A percentile compares a stretch with the other conserved stretches of the same genome.
Evolutionary conservation across 192 early-diverging fungal species (phyloP).

Genomic region (Thoreauomyces humboldtii): DNA sequence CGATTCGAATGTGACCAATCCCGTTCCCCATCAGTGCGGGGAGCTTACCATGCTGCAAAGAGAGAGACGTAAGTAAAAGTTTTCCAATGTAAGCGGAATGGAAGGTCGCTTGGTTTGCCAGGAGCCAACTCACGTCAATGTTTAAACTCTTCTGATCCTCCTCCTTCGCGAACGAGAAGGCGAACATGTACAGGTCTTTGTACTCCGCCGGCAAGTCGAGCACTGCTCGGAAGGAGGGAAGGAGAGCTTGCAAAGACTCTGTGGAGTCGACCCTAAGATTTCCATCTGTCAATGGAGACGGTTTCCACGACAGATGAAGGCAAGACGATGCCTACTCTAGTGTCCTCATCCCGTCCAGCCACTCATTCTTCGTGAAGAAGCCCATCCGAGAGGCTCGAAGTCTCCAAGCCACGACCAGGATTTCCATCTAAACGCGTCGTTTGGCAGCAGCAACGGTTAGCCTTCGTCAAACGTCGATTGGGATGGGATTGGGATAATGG

Average conservation of each 20-base stretch:
- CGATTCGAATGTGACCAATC: no score
- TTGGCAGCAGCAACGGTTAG: not conserved
- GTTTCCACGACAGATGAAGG: no score
- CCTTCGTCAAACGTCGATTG: not conserved
- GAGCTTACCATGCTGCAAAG: no score
- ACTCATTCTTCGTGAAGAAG: slow-evolving; percentile 27
- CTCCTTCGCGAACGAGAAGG: slow-evolving; percentile 64
- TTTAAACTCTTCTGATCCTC: slow-evolving; percentile 59
- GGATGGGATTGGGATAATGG: not conserved
- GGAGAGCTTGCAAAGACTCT: not conserved
- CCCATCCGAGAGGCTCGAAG: slow-evolving; percentile 30
- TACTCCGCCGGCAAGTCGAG: slow-evolving; percentile 39
- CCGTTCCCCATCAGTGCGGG: no score
- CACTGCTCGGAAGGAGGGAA: slow-evolving; percentile 5
- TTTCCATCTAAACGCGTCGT: slow-evolving; percentile 14
- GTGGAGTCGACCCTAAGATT: slow-evolving; percentile 31
- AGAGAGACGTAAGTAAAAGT: no score
- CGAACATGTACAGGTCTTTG: slow-evolving; percentile 61
- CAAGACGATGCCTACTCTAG: slow-evolving; percentile 15
- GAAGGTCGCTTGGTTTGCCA: no score
- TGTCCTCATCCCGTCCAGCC: slow-evolving; percentile 26
- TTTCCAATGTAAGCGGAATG: no score
- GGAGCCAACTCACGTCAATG: slow-evolving; percentile 50
- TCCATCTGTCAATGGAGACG: no score
- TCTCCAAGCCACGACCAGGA: slow-evolving; percentile 29